phyloP scores from a whole-genome alignment of 371 early-diverging fungal genomes.

The Batkoa obscura region DNA sequence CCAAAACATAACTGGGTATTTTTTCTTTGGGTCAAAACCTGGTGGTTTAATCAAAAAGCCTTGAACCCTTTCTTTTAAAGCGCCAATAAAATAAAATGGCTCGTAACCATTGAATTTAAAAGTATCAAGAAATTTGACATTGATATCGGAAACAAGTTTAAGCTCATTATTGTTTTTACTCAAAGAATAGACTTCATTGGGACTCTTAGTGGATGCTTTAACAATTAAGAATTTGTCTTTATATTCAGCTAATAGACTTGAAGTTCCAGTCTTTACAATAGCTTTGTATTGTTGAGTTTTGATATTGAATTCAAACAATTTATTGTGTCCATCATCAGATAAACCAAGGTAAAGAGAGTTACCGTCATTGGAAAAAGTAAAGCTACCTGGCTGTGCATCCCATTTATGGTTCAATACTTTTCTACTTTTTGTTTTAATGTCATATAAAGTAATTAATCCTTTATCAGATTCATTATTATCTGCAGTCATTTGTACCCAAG shows the following conservation, averaged over 20 bases:
- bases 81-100: slow-evolving; percentile 47
- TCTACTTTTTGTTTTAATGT: slow-evolving; percentile 10
- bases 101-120: slow-evolving; percentile 16
- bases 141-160: slow-evolving; percentile 11
- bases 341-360: slow-evolving; percentile 29
- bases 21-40: slow-evolving; percentile 29
- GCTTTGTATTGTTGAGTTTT: slow-evolving; percentile 14
- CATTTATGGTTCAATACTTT: slow-evolving; percentile 28
- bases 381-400: slow-evolving; percentile 37
- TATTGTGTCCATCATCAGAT: slow-evolving; percentile 33
- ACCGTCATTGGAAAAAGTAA: slow-evolving; percentile 30
- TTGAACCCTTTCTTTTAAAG: slow-evolving; percentile 35
- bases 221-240: slow-evolving; percentile 20
- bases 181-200: slow-evolving; percentile 18
- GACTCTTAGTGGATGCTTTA: slow-evolving; percentile 21
- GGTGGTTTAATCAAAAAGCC: slow-evolving; percentile 52
- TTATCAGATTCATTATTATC: slow-evolving; percentile 60
- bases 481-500: slow-evolving; percentile 49
- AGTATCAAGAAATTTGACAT: slow-evolving; percentile 11
- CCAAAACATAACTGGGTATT: slow-evolving; percentile 59
- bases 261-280: neutral
- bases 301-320: slow-evolving; percentile 24
- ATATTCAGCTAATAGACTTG: slow-evolving; percentile 17
- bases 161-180: slow-evolving; percentile 16
- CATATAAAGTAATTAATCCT: slow-evolving; percentile 32